Base-by-base conservation (phyloP, 768 basidiomycete genomes). In the Boletus pseudo-olivaceus region DNA sequence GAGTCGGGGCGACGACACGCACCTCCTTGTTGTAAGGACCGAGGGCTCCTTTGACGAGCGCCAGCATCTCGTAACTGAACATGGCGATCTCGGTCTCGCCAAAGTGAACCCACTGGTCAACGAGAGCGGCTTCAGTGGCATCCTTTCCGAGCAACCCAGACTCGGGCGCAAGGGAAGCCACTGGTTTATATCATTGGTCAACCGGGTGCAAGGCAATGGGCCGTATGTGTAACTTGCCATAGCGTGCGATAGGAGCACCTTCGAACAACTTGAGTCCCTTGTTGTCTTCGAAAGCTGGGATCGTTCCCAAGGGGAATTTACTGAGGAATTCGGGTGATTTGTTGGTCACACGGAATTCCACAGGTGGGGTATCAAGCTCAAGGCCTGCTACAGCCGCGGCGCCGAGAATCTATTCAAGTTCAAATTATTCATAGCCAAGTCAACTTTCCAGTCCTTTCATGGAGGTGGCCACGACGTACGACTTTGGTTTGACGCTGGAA, bases 51-150 rank as follows among this genome's bases (percentile, higher is more conserved):
- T 20, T 12, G 30, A 64, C 54, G 38, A 59, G 43, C n/a, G 50
- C 69, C 19, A 35, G 48, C 30, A 53, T 52, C 46, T 62, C 56
- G 27, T 67, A 57, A 49, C 57, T 71, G 55, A 56, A 53, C 48
- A 1, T 7, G 39, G 56, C n/a, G 30, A 71, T 67, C 43, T 69
- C 68, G 11, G 49, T 53, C 43, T 69, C 68, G 9, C 55, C 62
- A 43, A 69, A 69, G 30, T 69, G 68, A 17, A 69, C 54, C 68
- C 68, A 69, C 35, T 69, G 69, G 43, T 69, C 69, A 1, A 70
- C 57, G 27, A 69, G 65, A 3, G 65, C 67, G 23, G 65, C 51
- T 41, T 69, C 69, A 6, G 17, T 44, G 14, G 37, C 47, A 9
- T 57, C 43, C 29, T 63, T 65, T 32, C 67, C 64, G n/a, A 69